Evolutionary conservation across 1,284 basidiomycete genomes (phyloP), one percentile per base, ranked within the genome.

Genomic region (Cryptococcus amylolentus): DNA sequence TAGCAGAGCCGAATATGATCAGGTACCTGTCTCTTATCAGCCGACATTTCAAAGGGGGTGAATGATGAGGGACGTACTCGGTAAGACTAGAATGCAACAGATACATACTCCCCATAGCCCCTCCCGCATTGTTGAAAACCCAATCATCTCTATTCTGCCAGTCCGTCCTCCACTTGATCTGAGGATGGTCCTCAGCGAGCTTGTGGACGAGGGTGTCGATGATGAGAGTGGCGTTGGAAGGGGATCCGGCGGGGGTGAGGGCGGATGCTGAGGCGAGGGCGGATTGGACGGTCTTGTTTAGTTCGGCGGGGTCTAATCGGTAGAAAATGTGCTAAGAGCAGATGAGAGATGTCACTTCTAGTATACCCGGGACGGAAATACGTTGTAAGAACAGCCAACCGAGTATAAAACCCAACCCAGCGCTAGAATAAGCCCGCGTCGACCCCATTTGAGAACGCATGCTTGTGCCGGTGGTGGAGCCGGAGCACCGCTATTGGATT

Each of bases 51-150:
- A 1, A 50, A 14, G 18, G 2, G 23, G 18, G 43, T 23, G 23
- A 20, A 1, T 20, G 20, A 20, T 20, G 27, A 56, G 12, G 13
- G 70, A 95, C 84, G 80, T 93, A 91, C 81, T 95, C 92, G 9
- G 91, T 94, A 68, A 96, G 87, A 76, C 84, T 88, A n/a, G 93
- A 91, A 71, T 97, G 94, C 64, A 98, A 89, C 78, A 98, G 84
- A 78, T 91, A 97, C 95, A 98, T 98, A 45, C 68, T 68, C 37
- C 91, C 95, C 95, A 98, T 98, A 0, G 96, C 95, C 52, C 96
- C 95, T 20, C 94, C 95, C 0, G 95, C 95, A 71, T 98, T 98
- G 81, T 88, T 98, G 79, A 96, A 91, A 43, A 98, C 85, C 95
- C 95, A 98, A 71, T 98, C 93, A 42, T 68, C 55, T 18, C 67